phyloP scores from a whole-genome alignment of 352 stramenopile species.

The Phytopythium delawarense region DNA sequence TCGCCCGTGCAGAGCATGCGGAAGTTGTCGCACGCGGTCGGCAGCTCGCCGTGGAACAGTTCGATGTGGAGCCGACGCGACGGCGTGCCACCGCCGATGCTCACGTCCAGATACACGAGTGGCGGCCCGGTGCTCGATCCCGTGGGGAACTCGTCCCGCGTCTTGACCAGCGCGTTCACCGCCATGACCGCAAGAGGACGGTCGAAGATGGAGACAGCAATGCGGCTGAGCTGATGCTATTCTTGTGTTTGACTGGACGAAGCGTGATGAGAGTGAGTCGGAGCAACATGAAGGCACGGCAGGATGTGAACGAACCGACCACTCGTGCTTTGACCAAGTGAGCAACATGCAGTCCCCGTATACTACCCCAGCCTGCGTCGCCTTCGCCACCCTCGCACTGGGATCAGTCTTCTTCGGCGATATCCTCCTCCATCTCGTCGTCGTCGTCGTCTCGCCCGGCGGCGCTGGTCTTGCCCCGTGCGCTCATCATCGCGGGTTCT shows the following conservation, averaged over 20 bases:
- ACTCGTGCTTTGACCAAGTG: background rate
- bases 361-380: background rate
- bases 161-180: slow-evolving; percentile 37
- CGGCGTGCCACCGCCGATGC: slow-evolving; percentile 43
- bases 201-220: background rate
- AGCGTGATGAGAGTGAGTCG: background rate
- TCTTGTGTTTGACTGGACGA: background rate
- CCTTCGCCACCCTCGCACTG: background rate
- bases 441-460: slow-evolving; percentile 34
- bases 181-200: slow-evolving; percentile 26
- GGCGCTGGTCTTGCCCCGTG: slow-evolving; percentile 3
- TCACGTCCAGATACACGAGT: slow-evolving; percentile 64
- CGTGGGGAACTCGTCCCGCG: slow-evolving; percentile 41
- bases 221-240: background rate
- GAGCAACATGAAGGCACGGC: background rate
- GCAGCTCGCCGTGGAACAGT: slow-evolving; percentile 72
- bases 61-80: slow-evolving; percentile 64
- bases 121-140: slow-evolving; percentile 28
- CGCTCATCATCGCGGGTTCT: background rate
- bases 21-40: slow-evolving; percentile 62
- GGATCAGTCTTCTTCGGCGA: slow-evolving; percentile 52
- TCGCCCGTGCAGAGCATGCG: slow-evolving; percentile 67
- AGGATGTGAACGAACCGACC: background rate
- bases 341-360: background rate
- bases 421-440: slow-evolving; percentile 81